Conservation (phyloP, 2,329 filamentous ascomycete species). For the Neonectria faginata region DNA sequence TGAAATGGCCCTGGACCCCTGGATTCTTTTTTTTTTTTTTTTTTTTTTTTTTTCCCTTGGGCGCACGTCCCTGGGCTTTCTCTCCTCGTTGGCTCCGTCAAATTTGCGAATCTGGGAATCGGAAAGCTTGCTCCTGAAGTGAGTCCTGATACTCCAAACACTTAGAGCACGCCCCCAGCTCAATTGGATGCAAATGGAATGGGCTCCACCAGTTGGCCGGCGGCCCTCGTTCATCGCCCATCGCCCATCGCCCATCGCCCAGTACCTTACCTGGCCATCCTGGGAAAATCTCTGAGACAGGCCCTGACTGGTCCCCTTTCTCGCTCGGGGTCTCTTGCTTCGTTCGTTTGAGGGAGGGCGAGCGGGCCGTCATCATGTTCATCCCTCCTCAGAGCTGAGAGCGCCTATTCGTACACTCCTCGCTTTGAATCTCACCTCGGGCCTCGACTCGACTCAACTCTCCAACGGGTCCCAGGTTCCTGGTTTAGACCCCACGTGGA, state of each 20-base stretch:
- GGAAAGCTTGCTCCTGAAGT: slow-evolving; percentile 11
- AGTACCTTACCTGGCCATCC: slow-evolving; percentile 10
- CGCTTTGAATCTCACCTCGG: too few relatives aligned
- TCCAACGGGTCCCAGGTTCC: slow-evolving; percentile 2
- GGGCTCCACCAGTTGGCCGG: slow-evolving; percentile 10
- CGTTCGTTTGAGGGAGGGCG: slow-evolving; percentile 10
- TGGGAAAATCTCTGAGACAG: slow-evolving; percentile 28
- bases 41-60: slow-evolving; percentile 6
- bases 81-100: slow-evolving; percentile 1
- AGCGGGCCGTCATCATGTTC: slow-evolving; percentile 10
- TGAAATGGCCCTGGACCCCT: slow-evolving; percentile 3
- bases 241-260: not conserved
- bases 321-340: slow-evolving; percentile 6
- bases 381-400: not conserved
- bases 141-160: not conserved
- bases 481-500: slow-evolving; percentile 13
- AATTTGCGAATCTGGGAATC: slow-evolving; percentile 7
- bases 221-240: slow-evolving; percentile 17
- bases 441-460: not conserved
- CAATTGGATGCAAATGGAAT: not conserved
- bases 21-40: not conserved
- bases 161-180: slow-evolving; percentile 1
- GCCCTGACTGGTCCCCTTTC: not conserved
- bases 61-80: not conserved
- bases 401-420: too few relatives aligned